Base-by-base conservation (phyloP, 139 green algal genomes). In the Volvox africanus region DNA sequence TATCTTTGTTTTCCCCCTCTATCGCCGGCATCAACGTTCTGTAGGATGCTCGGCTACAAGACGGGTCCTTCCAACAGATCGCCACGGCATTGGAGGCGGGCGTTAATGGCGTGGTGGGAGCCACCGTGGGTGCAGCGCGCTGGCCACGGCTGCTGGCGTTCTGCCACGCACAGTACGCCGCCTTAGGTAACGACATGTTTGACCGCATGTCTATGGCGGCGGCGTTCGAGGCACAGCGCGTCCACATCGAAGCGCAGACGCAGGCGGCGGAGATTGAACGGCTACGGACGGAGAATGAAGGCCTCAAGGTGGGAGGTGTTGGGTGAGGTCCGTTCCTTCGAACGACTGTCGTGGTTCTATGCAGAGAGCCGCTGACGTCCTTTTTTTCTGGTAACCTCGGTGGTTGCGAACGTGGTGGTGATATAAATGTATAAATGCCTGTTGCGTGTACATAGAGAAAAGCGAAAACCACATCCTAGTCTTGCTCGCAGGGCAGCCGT, bases 131-230 rank as follows among this genome's bases (percentile, higher is more conserved):
- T 30, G 44, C 85, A 1, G 85, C 85, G 2, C 69, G 85, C n/a
- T 89, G 85, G 85, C 85, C 85, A 13, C 37, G 69, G 44, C 85
- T 89, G 69, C 37, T 89, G 28, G 68, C 44, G 16, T 89, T 89
- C 68, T 75, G 69, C 36, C 85, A 89, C 85, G 12, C 71, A 26
- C 85, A 89, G 85, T 89, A 89, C 85, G 85, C 44, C 0, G 71
- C 37, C 28, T 71, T 89, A 26, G 85, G 85, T 11, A 30, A 9
- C 18, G 85, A 89, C 2, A n/a, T 89, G 85, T 71, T 35, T 32
- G 85, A 89, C n/a, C 85, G 85, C 6, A 55, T 37, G 28, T 20
- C 69, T 20, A 26, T 26, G n/a, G 85, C 85, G 2, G 85, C 85
- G 37, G 69, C 44, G 28, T 55, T 82, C 28, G 69, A 89, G 85